Base-by-base conservation (phyloP, 352 stramenopile genomes). In the Sclerospora graminicola region DNA sequence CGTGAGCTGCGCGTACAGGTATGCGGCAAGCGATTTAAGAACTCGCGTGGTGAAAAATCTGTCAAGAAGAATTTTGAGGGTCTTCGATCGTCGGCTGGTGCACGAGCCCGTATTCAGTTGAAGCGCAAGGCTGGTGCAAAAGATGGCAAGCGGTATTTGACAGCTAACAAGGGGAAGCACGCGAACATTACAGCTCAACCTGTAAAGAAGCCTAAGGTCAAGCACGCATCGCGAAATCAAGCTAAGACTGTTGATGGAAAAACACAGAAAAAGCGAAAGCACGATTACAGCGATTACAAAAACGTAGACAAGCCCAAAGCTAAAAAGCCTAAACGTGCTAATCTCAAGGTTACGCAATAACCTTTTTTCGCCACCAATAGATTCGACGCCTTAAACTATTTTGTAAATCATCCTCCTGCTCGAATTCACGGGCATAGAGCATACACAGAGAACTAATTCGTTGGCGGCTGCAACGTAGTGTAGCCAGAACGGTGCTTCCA, bases 21-120 rank as follows among this genome's bases (percentile, higher is more conserved):
- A 15, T 89, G 79, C 20, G 76, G 79, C 33, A 93, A 90, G 63
- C 75, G 81, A n/a, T 83, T 79, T 37, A 89, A 89, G 64, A 86
- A 84, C 53, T 65, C 70, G 31, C 69, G 74, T 26, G 75, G 77
- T 29, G 71, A 86, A 14, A 63, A 81, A 30, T 46, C 43, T 23
- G 38, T 35, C 13, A 59, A 54, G 38, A 68, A 80, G 40, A 79
- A 80, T 45, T 72, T 74, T 50, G 74, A 89, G 52, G 75, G 78
- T 14, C 33, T 67, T 2, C 66, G 73, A 19, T 62, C 70, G 5
- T 73, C 66, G 9, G 48, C 56, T 2, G 76, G 79, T 23, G 79
- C 79, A 0, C 63, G 66, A 5, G 62, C 65, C 6, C 79, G 79
- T 14, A 70, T 91, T 31, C 43, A 71, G 3, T 48, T 75, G 42